Percentiles rank a stretch among this genome's conserved stretches.
These are phyloP conservation scores for Talaromyces amestolkiae DNA, from an alignment of 2,329 filamentous ascomycete genomes.

Conservation along the genomic window DNA sequence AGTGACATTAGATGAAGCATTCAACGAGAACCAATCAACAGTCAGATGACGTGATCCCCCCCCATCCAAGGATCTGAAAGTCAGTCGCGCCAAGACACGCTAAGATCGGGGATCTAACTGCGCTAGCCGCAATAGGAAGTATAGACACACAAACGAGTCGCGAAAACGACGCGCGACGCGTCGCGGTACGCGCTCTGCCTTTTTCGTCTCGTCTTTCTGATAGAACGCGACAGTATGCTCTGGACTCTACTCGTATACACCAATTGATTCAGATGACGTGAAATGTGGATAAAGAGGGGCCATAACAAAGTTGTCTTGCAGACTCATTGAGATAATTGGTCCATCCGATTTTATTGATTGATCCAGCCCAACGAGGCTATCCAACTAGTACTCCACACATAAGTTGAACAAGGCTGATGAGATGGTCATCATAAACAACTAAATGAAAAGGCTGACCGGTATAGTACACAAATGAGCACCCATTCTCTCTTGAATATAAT, in stretches of 20 bases:
- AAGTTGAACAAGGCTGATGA: not conserved
- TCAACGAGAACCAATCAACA: slow-evolving; percentile 5
- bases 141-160: not conserved
- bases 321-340: not conserved
- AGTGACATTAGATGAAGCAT: not conserved
- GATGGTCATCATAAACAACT: not conserved
- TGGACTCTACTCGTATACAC: not conserved
- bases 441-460: not conserved
- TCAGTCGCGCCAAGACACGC: slow-evolving; percentile 9
- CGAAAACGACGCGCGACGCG: slow-evolving; percentile 16
- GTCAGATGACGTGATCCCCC: not conserved
- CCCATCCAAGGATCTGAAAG: not conserved
- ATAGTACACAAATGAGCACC: not conserved
- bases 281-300: slow-evolving; percentile 11
- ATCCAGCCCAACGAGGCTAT: not conserved
- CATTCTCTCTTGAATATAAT: not conserved
- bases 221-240: not conserved
- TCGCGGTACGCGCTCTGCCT: slow-evolving; percentile 5
- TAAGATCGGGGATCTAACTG: not conserved
- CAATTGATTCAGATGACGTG: slow-evolving; percentile 4
- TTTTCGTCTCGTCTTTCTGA: not conserved
- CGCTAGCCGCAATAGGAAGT: slow-evolving; percentile 5
- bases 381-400: not conserved
- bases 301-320: slow-evolving; percentile 1
- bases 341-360: not conserved